phyloP scores from a whole-genome alignment of 2,329 filamentous ascomycete species.

The Neonectria faginata region DNA sequence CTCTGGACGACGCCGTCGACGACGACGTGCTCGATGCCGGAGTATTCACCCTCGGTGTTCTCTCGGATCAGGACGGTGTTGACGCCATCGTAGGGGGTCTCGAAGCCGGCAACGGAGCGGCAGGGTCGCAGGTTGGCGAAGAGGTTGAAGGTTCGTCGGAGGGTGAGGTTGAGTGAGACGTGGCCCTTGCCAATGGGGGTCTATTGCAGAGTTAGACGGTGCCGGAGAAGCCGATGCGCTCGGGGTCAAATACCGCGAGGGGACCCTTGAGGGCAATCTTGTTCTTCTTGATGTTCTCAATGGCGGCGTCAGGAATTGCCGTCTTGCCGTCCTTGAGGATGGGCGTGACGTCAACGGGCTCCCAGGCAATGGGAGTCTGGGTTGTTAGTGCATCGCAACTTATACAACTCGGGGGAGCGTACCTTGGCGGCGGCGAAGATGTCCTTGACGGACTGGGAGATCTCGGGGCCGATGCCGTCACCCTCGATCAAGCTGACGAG shows the following conservation, averaged over 20 bases:
- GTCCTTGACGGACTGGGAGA: constrained; percentile 97
- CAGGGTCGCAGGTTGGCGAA: constrained; percentile 99
- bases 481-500: constrained; percentile 98
- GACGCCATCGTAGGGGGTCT: constrained; percentile 97
- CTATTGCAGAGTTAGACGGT: constrained; percentile 54
- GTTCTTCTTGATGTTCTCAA: constrained; percentile 93
- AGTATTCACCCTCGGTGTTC: constrained; percentile 99
- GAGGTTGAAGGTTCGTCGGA: constrained; percentile 99
- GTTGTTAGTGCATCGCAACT: constrained; percentile 41
- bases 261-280: constrained; percentile 98
- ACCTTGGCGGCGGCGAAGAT: constrained; percentile 97
- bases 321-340: constrained; percentile 95
- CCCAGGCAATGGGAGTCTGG: constrained; percentile 93
- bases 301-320: constrained; percentile 90
- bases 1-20: constrained; percentile 98
- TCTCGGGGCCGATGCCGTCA: constrained; percentile 98
- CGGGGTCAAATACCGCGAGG: constrained; percentile 77
- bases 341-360: constrained; percentile 95
- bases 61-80: constrained; percentile 98
- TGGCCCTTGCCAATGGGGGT: constrained; percentile 99
- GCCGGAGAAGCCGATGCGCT: constrained; percentile 24
- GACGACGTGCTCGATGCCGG: constrained; percentile 97
- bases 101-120: constrained; percentile 96
- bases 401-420: constrained; percentile 48
- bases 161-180: constrained; percentile 98